Percentiles rank a stretch among this genome's conserved stretches.
phyloP scores from a whole-genome alignment of 2,329 filamentous ascomycete genomes.

The Penicillium sp. region DNA sequence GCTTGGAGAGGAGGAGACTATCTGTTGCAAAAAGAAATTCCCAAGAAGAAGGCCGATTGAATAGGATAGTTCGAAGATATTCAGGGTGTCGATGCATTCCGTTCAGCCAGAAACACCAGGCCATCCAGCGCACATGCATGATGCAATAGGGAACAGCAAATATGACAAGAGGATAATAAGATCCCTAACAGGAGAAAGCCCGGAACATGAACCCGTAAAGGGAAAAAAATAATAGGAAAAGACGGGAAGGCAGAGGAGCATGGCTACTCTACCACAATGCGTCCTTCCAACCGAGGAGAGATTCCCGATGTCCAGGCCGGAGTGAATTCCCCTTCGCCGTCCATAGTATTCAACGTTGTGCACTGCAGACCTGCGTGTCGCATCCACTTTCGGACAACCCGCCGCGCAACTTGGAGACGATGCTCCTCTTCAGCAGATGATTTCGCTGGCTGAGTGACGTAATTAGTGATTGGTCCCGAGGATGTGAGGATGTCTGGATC shows the following conservation, averaged over 20 bases:
- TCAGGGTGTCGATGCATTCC: constrained; percentile 4
- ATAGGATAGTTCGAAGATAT: neutral
- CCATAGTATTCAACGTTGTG: constrained; percentile 45
- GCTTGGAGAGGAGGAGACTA: constrained; percentile 27
- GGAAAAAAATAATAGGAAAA: neutral
- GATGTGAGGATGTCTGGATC: constrained; percentile 41
- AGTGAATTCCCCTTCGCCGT: constrained; percentile 58
- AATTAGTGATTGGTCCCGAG: constrained; percentile 32
- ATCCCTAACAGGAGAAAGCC: neutral
- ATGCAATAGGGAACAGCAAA: neutral
- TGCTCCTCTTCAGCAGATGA: constrained; percentile 51
- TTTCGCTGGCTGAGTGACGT: constrained; percentile 37
- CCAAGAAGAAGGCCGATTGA: constrained; percentile 9
- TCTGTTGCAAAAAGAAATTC: constrained; percentile 13
- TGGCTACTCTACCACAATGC: constrained; percentile 52
- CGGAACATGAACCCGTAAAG: neutral
- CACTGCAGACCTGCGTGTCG: constrained; percentile 61
- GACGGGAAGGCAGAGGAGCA: neutral
- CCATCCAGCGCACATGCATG: neutral
- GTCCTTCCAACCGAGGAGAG: constrained; percentile 71
- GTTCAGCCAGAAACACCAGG: neutral
- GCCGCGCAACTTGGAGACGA: constrained; percentile 64
- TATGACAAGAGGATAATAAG: neutral
- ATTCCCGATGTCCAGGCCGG: constrained; percentile 78
- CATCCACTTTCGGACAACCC: constrained; percentile 72